Evolutionary conservation across 805 yeast species (phyloP).

Genomic region (Candida dajiaensis): DNA sequence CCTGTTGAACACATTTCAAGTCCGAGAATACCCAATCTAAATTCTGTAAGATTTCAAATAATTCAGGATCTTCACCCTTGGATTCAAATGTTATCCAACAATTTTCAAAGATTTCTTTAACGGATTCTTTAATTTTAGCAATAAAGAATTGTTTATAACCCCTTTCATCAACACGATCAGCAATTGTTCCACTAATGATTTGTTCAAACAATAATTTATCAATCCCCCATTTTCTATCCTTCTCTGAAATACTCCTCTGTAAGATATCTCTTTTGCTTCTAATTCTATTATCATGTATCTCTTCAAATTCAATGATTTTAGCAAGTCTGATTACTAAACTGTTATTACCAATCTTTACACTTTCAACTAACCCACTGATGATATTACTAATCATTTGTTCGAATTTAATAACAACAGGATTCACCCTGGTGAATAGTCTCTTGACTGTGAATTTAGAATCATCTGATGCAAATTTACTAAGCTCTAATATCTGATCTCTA

Average conservation of each 20-base stretch:
- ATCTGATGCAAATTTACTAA: conserved; percentile 46
- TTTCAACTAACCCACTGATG: conserved; percentile 66
- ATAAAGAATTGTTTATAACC: conserved; percentile 63
- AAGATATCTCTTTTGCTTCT: conserved; percentile 24
- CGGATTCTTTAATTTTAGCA: conserved; percentile 49
- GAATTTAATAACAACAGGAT: conserved; percentile 48
- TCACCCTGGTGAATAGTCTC: conserved; percentile 40
- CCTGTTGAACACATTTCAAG: conserved; percentile 55
- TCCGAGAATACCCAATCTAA: conserved; percentile 84
- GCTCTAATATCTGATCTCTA: conserved; percentile 62
- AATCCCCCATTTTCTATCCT: conserved; percentile 13
- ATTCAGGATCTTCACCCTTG: conserved; percentile 26
- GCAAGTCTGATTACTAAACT: conserved; percentile 66
- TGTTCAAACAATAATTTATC: conserved; percentile 28
- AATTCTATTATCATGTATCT: conserved; percentile 31
- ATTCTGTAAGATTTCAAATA: conserved; percentile 58
- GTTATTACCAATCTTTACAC: conserved; percentile 60
- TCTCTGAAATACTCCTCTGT: conserved; percentile 1
- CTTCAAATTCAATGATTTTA: conserved; percentile 76
- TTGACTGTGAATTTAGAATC: conserved; percentile 66
- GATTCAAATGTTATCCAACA: conserved; percentile 52
- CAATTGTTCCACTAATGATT: conserved; percentile 33
- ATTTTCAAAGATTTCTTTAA: conserved; percentile 61
- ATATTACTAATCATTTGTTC: conserved; percentile 58
- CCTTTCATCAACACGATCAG: conserved; percentile 36